Percentiles rank a stretch among this genome's conserved stretches.
Evolutionary conservation across 2,329 filamentous ascomycete genomes (phyloP).

Genomic region (Cladobotryum mycophilum): DNA sequence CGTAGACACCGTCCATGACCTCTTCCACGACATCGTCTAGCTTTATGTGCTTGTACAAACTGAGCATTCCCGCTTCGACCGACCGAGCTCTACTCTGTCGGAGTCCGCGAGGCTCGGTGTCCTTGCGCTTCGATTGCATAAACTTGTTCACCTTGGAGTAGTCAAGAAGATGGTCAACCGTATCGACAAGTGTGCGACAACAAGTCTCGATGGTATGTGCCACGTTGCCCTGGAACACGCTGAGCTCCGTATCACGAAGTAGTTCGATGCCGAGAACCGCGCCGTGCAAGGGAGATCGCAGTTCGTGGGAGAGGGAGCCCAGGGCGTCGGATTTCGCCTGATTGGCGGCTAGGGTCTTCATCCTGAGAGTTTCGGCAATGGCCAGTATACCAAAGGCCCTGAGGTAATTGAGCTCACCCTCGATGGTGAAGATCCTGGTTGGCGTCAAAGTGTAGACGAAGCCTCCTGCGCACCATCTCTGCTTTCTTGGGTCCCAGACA

Average conservation of each 20-base stretch:
- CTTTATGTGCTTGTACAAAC: slow-evolving; percentile 22
- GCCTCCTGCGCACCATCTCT: slow-evolving; percentile 43
- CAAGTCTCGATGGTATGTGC: slow-evolving; percentile 45
- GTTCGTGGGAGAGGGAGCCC: slow-evolving; percentile 54
- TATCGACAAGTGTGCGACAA: slow-evolving; percentile 46
- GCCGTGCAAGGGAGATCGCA: slow-evolving; percentile 56
- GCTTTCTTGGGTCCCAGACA: slow-evolving; percentile 39
- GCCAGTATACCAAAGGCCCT: slow-evolving; percentile 47
- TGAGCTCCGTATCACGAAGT: slow-evolving; percentile 44
- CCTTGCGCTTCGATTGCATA: slow-evolving; percentile 7
- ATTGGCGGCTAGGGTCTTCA: slow-evolving; percentile 32
- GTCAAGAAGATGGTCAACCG: slow-evolving; percentile 47
- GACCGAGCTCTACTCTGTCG: slow-evolving; percentile 1
- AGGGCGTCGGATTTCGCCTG: slow-evolving; percentile 53
- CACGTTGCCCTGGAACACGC: slow-evolving; percentile 40
- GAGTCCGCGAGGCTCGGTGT: slow-evolving; percentile 3
- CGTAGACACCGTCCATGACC: slow-evolving; percentile 41
- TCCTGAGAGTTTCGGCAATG: slow-evolving; percentile 49
- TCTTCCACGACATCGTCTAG: slow-evolving; percentile 40
- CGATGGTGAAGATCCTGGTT: slow-evolving; percentile 37
- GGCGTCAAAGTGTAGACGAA: slow-evolving; percentile 43
- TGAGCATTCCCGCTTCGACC: slow-evolving; percentile 15
- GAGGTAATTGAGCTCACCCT: slow-evolving; percentile 46
- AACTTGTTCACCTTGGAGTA: slow-evolving; percentile 50
- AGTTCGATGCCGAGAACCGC: slow-evolving; percentile 50